Base-by-base conservation (phyloP, 2,329 filamentous ascomycete genomes). In the Aphanocladium album region DNA sequence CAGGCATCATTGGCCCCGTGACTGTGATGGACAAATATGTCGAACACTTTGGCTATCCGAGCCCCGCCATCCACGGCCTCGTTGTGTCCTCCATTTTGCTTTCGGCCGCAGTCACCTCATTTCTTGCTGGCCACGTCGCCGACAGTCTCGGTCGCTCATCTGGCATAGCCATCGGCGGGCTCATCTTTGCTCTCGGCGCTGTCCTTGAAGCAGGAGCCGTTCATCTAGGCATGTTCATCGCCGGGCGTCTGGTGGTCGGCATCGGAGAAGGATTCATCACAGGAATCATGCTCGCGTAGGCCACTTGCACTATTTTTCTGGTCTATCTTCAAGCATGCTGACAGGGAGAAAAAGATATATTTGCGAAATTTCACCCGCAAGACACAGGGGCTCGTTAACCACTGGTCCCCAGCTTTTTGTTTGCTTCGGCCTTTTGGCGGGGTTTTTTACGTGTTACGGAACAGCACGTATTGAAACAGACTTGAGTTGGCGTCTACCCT, bases 361-460 rank as follows among this genome's bases (percentile, higher is more conserved):
- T 27, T 82, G 81, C 60, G 85, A 88, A 68, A 84, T 88, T 17
- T 80, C 84, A 1, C 84, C 84, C 0, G 72, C 77, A 1, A 72
- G 70, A 4, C 70, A 73, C 4, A 72, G 85, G 30, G 84, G 83
- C 0, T 72, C 76, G 1, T 67, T 88, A 2, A 77, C 79, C 0
- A 79, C 80, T 0, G 69, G 80, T 4, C 80, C 83, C 0, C 83
- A 87, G 63, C 73, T 86, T 53, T 67, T 83, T 49, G 76, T 77
- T 3, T 79, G 78, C 0, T 53, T 79, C 1, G 84, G 81, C 0
- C 69, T 87, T 2, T 79, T 79, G 11, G 51, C 75, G 0, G 85
- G 85, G 0, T 87, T 84, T 64, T 88, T 88, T 64, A 79, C 77
- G 11, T 86, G 83, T 68, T 87, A 87, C 64, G 83, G 81, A 8